Evolutionary conservation across 139 green algal genomes (phyloP), one percentile per base, ranked within the genome.

Genomic region (Trebouxia sp.): DNA sequence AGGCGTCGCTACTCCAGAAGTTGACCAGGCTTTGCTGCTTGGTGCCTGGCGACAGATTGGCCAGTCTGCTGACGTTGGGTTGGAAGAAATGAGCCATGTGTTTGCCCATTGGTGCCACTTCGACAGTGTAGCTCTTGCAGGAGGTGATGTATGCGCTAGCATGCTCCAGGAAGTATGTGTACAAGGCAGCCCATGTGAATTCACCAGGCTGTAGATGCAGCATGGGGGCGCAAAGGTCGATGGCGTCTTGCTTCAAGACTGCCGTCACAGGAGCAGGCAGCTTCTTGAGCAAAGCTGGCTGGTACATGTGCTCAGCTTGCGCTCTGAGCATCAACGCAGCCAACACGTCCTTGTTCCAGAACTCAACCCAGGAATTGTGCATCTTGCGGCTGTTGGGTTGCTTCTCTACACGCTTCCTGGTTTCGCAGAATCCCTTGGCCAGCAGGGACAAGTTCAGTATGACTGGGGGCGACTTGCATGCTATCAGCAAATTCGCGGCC

Each of bases 291-390:
- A 35, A 28, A 37, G n/a, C 37, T 28, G 62, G 62, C 62, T 72
- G 32, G 43, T 72, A 72, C 62, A 72, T 72, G 14, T 30, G 62
- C 35, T 72, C 62, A 72, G 62, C 62, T 30, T 72, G 62, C 3
- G 62, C 62, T 41, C 62, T 24, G 3, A 72, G 62, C 12, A 72
- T 15, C n/a, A 72, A 35, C 10, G 32, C 62, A 72, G 62, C 62
- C 15, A 72, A 26, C 9, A 72, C 35, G 35, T 72, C 62, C 15
- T 30, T 1, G 11, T 42, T 35, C 62, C 62, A 72, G 62, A 72
- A 72, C 35, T 72, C 32, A 32, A 42, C 37, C 62, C 62, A 72
- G n/a, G 37, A 10, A 6, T 9, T 6, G 24, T 45, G 62, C 62
- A 72, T 1, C 35, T 45, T 72, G 9, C 20, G 37, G 32, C 35